Base-by-base conservation (phyloP, 2,329 filamentous ascomycete species). In the Penicillium sp. region DNA sequence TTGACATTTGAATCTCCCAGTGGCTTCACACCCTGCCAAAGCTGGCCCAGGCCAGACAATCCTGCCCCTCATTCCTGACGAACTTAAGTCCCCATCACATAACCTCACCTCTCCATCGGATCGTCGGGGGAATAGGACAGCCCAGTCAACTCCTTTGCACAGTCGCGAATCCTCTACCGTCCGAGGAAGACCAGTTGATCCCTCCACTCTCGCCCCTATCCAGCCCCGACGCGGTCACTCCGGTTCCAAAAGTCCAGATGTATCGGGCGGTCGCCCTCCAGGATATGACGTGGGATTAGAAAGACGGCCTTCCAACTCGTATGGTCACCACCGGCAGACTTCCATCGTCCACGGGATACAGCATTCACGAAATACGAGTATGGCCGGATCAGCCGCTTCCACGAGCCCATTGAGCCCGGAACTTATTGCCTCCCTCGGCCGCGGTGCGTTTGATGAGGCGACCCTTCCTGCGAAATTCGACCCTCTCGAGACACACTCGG, bases 301-400 rank as follows among this genome's bases (percentile, higher is more conserved):
- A 65, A 69, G 75, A 58, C 67, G 72, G 50, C 73, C 75, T 35
- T 77, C 74, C 7, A 75, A 75, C 56, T 82, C 81, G 16, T 88
- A 97, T 80, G 90, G 90, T 57, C 92, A 99, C 73, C 91, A 97
- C 76, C 88, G 94, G 53, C 91, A 99, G 77, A 96, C 93, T 0
- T 97, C 93, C 46, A 97, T 97, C 66, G 92, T 97, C 55, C 90
- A 97, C 84, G 93, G 94, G 52, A 74, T 96, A 64, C 92, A 96
- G 73, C 94, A 99, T 75, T 88, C 84, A 54, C 79, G 93, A 75
- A 96, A 95, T 82, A 89, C 91, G 66, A 97, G 92, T 77, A 85
- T 75, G 63, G 72, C 73, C 33, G 65, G 69, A 38, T 91, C 90
- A 71, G 85, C 89, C 54, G 84, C 88, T 35, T 88, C 80, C 41